Evolutionary conservation across 106 monocot genomes (phyloP).

Genomic region (Amphibolis antarctica): DNA sequence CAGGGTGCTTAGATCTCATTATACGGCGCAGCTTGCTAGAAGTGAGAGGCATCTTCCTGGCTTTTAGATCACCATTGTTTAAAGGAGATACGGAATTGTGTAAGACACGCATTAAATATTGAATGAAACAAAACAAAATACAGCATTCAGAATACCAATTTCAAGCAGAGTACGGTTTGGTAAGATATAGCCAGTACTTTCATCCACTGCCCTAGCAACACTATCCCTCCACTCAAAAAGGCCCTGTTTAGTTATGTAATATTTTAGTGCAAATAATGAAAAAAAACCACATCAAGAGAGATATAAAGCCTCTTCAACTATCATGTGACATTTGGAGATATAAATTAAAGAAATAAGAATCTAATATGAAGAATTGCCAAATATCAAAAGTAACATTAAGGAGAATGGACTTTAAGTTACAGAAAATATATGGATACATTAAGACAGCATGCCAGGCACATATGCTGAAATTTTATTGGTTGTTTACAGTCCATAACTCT

Average conservation of each 20-base stretch:
- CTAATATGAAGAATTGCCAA: no score
- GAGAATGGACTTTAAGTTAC: no score
- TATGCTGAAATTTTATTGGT: no score
- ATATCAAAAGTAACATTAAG: no score
- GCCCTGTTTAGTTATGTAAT: conserved; percentile 26
- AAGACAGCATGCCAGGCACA: no score
- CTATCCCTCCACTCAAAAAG: conserved; percentile 76
- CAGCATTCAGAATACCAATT: conserved; percentile 41
- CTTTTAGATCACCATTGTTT: conserved; percentile 28
- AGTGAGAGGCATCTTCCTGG: conserved; percentile 72
- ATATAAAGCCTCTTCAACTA: no score
- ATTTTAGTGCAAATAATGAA: neutral
- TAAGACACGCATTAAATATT: neutral
- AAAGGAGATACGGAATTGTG: neutral
- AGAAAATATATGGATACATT: no score
- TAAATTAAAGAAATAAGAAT: no score
- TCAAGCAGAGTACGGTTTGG: conserved; percentile 80
- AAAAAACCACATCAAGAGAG: neutral
- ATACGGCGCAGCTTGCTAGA: conserved; percentile 37
- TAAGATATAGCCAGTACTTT: conserved; percentile 92
- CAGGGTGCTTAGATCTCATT: conserved; percentile 63
- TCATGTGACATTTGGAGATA: no score
- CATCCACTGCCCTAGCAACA: conserved; percentile 82
- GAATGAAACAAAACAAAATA: neutral
- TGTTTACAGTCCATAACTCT: no score